Evolutionary conservation across 805 yeast species (phyloP), one percentile per base, ranked within the genome.

Genomic region (Starmerella floris): DNA sequence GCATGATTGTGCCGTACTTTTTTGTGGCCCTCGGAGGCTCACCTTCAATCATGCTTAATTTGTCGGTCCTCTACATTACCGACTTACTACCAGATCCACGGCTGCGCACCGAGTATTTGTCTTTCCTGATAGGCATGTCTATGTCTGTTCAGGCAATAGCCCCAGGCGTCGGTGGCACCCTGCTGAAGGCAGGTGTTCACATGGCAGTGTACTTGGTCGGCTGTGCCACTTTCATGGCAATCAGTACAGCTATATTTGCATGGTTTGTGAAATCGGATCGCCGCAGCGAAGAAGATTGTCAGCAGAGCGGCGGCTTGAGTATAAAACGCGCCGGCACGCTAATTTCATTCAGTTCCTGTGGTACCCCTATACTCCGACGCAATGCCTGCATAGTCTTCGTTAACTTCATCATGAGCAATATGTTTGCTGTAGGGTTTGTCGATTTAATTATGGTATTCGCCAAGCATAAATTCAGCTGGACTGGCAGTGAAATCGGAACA

Each of bases 371-470:
- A 17, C 40, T 23, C n/a, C n/a, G 39, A 9, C 39, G 43, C 32
- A 48, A 48, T 21, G 51, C 48, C 2, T 16, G 39, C 22, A 39
- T 48, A 9, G 22, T 48, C 28, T 35, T 45, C 2, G 22, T 42
- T 5, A 48, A 44, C 31, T 44, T 48, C 30, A 21, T 48, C 11
- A 31, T 48, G 22, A 42, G 49, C 36, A 44, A 44, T 34, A 48
- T 45, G 35, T 41, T 44, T 15, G 48, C 46, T 4, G 33, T 44
- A 2, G 51, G 51, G 16, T 41, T 48, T 27, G 30, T 44, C 15
- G 51, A 44, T 23, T n/a, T 48, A n/a, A 39, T 44, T 25, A 23
- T 39, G 39, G 41, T 48, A 3, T 48, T 44, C 35, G 51, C 49
- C 3, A 48, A 48, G 39, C 45, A 40, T 37, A 28, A 9, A 1